Base-by-base conservation (phyloP, 768 basidiomycete genomes). In the Boletus barrowsii region DNA sequence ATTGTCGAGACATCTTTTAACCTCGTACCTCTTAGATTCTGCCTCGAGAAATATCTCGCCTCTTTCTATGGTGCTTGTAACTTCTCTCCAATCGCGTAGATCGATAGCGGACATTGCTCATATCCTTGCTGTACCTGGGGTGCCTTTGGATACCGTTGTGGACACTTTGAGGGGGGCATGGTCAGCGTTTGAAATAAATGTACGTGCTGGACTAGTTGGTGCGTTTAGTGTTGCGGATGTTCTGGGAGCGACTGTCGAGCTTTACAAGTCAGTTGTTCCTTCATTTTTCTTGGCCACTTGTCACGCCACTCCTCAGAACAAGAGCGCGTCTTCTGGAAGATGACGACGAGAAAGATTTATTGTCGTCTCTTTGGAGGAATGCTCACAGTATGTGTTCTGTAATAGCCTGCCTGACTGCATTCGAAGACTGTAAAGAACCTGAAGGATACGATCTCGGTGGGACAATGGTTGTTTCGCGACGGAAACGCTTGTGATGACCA, bases 341-440 rank as follows among this genome's bases (percentile, higher is more conserved):
- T 14, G 67, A 66, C 11, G 44, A 67, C 7, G 79, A 81, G 17
- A 74, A 73, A 45, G 73, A 77, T 10, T 53, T 68, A 5, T 61
- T 83, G 24, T 71, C 72, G 22, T 70, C 68, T 3, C 77, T 82
- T n/a, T 86, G 82, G 79, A 75, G 75, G 59, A 77, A 79, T n/a
- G 80, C 81, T 4, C 83, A 83, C 50, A 86, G 90, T 51, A 78
- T 88, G 48, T 83, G 82, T 57, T 86, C 87, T 8, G 52, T 92
- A 15, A 69, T 72, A 20, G 81, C 86, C 0, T 83, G 79, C 55
- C 79, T 80, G 57, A 69, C 73, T 26, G 87, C 86, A 4, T 90
- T 91, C 54, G 81, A 83, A 55, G 80, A 83, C 57, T 88, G 87
- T 59, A 75, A 71, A 58, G 84, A 87, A 18, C 78, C 75, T 3